These are phyloP conservation scores for Lotus japonicus DNA, from an alignment of 306 rosid genomes.

Conservation along the genomic window DNA sequence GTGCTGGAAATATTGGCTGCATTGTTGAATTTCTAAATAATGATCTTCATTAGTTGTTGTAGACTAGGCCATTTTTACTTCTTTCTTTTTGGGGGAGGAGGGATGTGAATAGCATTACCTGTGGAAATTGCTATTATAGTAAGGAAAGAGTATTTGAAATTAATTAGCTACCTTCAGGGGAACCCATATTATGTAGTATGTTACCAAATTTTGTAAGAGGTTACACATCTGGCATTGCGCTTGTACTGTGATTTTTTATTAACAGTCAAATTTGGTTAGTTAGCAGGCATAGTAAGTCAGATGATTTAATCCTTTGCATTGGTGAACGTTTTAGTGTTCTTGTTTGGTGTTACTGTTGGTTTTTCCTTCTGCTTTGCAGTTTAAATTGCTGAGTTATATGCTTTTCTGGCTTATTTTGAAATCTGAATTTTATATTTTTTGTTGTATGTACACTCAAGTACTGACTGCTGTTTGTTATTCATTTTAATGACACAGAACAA, in stretches of 20 bases:
- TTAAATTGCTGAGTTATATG: conserved; percentile 2
- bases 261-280: background rate
- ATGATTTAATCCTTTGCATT: background rate
- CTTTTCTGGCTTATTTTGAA: conserved; percentile 1
- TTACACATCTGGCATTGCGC: background rate
- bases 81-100: background rate
- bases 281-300: background rate
- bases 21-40: background rate
- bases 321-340: background rate
- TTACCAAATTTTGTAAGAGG: background rate
- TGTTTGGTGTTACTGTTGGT: background rate
- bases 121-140: background rate
- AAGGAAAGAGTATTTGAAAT: background rate
- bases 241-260: background rate
- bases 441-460: background rate
- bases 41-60: background rate
- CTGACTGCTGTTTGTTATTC: conserved; percentile 9
- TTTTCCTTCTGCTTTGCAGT: conserved; percentile 10
- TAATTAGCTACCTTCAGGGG: background rate
- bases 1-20: background rate
- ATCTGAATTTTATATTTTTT: background rate
- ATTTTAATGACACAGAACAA: conserved; percentile 57
- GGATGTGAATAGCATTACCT: background rate
- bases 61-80: background rate
- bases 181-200: background rate